These are phyloP conservation scores for Aspergillus sp. DNA, from an alignment of 2,329 filamentous ascomycete genomes.

Conservation along the genomic window DNA sequence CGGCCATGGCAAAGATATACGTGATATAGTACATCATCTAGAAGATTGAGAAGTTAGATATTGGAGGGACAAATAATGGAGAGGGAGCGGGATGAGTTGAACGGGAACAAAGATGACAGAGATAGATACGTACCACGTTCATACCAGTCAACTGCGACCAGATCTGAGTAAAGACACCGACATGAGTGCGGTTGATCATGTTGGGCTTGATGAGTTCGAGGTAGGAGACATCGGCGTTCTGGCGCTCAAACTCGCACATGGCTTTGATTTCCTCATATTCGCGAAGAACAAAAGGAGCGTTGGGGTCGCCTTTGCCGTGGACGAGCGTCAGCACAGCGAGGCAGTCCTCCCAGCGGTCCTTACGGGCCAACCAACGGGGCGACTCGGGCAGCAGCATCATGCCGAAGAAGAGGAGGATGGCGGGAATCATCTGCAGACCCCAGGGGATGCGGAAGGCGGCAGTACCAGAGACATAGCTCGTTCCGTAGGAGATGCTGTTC, in stretches of 20 bases:
- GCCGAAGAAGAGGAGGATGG: slow-evolving; percentile 61
- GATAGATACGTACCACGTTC: slow-evolving; percentile 56
- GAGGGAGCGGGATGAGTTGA: not conserved
- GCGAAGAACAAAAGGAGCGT: slow-evolving; percentile 66
- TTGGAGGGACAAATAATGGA: not conserved
- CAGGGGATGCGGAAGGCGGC: slow-evolving; percentile 68
- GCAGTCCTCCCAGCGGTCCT: slow-evolving; percentile 62
- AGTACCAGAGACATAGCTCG: slow-evolving; percentile 62
- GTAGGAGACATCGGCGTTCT: slow-evolving; percentile 71
- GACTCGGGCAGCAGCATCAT: slow-evolving; percentile 60
- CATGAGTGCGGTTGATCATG: slow-evolving; percentile 74
- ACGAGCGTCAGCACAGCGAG: slow-evolving; percentile 58
- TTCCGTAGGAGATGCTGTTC: slow-evolving; percentile 60
- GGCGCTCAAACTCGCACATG: slow-evolving; percentile 73
- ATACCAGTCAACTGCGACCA: slow-evolving; percentile 78
- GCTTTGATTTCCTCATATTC: slow-evolving; percentile 76
- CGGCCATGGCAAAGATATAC: slow-evolving; percentile 71
- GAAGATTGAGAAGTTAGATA: not conserved
- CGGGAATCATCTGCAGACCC: slow-evolving; percentile 68
- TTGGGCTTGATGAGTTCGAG: slow-evolving; percentile 71
- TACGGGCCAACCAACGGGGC: slow-evolving; percentile 66
- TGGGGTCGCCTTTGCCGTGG: slow-evolving; percentile 67
- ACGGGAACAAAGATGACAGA: not conserved
- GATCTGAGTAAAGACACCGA: slow-evolving; percentile 74
- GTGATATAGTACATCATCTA: slow-evolving; percentile 71